Evolutionary conservation across 2,329 filamentous ascomycete species (phyloP), one percentile per base, ranked within the genome.

Genomic region (Nannizziopsis barbatae): DNA sequence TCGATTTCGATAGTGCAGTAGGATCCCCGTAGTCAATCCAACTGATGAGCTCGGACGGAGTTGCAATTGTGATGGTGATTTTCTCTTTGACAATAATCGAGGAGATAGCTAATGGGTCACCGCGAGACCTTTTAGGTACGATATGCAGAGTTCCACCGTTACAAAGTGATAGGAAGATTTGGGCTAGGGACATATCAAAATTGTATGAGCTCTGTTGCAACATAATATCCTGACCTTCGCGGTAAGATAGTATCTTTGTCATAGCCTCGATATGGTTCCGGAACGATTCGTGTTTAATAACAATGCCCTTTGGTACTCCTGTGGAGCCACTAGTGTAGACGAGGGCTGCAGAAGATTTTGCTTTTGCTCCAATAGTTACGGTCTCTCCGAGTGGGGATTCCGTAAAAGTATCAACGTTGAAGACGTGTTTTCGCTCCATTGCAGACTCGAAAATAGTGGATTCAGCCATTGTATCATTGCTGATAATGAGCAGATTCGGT

Each of bases 241-340:
- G 35, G 8, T 55, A 33, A 10, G 50, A 50, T 12, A 45, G 52
- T 11, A 11, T 33, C 9, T 45, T 47, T 1, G 48, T 45, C 8
- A 35, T 44, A 12, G 45, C 55, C 22, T 58, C 55, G 4, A 62
- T 48, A 10, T 57, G 33, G 40, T 60, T 61, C 1, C 44, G 35
- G n/a, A 62, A 17, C 30, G 49, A 53, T 2, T 18, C 30, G 39
- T 65, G 58, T 2, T 35, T 57, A 17, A 54, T 20, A 2, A 71
- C 49, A 15, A 73, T 62, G 3, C 70, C 70, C 55, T 74, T 74
- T 1, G 71, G 71, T 0, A 38, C 57, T 1, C 59, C 58, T 1
- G 60, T 61, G 0, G 56, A 53, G 2, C 60, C 60, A 50, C 58
- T 60, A 2, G 58, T 60, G 42, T 54, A 72, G 2, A 71, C 51